Conservation (phyloP, 108 stramenopile species). For the Nitzschia sp. region DNA sequence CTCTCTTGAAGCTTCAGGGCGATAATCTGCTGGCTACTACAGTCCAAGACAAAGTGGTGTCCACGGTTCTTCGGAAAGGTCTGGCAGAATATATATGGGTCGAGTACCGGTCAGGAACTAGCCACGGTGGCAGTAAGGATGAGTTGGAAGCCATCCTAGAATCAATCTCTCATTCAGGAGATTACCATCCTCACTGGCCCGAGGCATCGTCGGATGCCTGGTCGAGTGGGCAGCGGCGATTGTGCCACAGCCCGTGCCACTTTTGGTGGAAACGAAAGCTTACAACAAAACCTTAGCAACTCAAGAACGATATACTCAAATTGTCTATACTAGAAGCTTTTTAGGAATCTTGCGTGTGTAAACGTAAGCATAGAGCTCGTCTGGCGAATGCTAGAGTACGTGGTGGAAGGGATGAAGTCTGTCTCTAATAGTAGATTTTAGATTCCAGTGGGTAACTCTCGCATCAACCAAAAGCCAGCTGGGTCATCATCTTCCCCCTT, state of each 20-base stretch:
- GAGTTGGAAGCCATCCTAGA: not conserved
- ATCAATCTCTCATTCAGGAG: not conserved
- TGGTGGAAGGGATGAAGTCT: too few relatives aligned
- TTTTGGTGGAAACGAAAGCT: not conserved
- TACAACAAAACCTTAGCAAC: not conserved
- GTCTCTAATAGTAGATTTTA: too few relatives aligned
- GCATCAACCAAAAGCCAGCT: slow-evolving; percentile 94
- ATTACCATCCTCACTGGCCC: not conserved
- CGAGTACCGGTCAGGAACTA: too few relatives aligned
- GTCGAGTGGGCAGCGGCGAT: not conserved
- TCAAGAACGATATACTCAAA: not conserved
- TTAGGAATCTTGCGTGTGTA: too few relatives aligned
- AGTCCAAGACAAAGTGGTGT: too few relatives aligned
- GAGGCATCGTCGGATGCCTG: not conserved
- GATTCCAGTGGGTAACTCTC: slow-evolving; percentile 68
- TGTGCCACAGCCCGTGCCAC: not conserved
- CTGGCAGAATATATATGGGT: too few relatives aligned
- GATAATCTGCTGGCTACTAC: not conserved
- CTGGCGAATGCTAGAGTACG: too few relatives aligned
- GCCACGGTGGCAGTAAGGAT: not conserved
- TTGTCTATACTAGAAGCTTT: too few relatives aligned
- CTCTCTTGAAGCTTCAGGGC: not conserved
- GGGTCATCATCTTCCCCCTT: slow-evolving; percentile 89
- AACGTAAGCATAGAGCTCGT: too few relatives aligned
- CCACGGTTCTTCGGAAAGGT: too few relatives aligned